Conservation (phyloP, 768 basidiomycete species). For the Termitomyces sp. region DNA sequence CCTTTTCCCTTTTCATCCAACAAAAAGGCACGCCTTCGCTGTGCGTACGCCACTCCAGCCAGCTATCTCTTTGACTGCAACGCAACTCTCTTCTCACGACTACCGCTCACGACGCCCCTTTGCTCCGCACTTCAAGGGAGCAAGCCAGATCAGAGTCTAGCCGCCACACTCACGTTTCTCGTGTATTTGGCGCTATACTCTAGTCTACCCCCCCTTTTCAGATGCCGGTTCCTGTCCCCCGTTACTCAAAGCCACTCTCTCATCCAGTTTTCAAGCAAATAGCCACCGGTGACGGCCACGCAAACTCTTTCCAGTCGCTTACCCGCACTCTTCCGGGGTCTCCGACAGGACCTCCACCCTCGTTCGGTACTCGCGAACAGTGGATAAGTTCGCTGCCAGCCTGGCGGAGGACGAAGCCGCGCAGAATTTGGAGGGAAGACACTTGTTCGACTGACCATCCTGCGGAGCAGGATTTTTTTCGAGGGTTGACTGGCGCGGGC, state of each 20-base stretch:
- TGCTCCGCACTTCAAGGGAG: conserved; percentile 33
- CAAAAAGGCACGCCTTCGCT: conserved; percentile 92
- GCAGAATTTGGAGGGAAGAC: conserved; percentile 62
- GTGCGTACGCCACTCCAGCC: conserved; percentile 68
- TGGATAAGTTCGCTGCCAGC: conserved; percentile 69
- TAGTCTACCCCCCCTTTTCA: conserved; percentile 41
- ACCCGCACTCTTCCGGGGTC: conserved; percentile 55
- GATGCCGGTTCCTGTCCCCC: conserved; percentile 87
- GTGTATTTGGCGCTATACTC: conserved; percentile 42
- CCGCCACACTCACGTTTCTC: conserved; percentile 31
- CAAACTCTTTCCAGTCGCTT: conserved; percentile 47
- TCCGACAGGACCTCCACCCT: conserved; percentile 57
- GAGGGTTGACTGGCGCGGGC: conserved; percentile 72
- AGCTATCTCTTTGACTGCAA: conserved; percentile 20
- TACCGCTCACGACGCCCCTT: conserved; percentile 54
- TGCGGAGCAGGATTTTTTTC: conserved; percentile 54
- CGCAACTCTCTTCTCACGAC: conserved; percentile 39
- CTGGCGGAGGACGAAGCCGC: conserved; percentile 66
- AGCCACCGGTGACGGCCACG: conserved; percentile 36
- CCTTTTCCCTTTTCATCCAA: conserved; percentile 25
- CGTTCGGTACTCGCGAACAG: conserved; percentile 63
- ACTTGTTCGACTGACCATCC: conserved; percentile 19
- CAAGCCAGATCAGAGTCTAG: conserved; percentile 36
- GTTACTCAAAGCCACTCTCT: conserved; percentile 47
- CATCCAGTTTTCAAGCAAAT: conserved; percentile 63